Base-by-base conservation (phyloP, 2,329 filamentous ascomycete genomes). In the Sporothrix sp. region DNA sequence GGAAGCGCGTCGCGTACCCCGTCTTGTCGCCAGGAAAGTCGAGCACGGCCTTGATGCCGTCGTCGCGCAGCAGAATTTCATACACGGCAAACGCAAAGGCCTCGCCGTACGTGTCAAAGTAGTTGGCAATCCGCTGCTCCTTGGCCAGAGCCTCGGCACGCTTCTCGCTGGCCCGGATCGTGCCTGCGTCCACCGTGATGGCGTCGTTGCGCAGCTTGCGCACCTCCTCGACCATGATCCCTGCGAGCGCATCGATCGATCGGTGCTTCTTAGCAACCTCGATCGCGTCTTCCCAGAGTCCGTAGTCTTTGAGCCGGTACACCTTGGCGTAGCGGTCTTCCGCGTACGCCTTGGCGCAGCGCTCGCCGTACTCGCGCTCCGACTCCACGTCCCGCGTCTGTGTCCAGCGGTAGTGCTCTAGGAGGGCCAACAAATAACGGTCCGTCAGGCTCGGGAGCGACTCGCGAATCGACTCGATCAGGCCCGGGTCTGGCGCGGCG, bases 71-170 rank as follows among this genome's bases (percentile, higher is more conserved):
- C 50, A 91, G 74, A 56, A 84, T 82, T 52, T 86, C 79, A 64
- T 95, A 97, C 55, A 88, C 85, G 0, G 87, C 85, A 58, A 82
- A 82, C 3, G 84, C 82, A 64, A 85, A 89, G 1, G 71, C 68
- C 55, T 81, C 72, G 14, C 80, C 79, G 57, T 85, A 86, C 23
- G 68, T 72, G n/a, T 74, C 71, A 60, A 89, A 85, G 58, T 78
- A 72, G 7, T 66, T 60, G 16, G 68, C 67, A 48, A 76, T 66
- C 48, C 73, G 73, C 32, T 71, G 62, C 52, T 70, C 67, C 59
- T 75, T 75, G n/a, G 68, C 61, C 33, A 71, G 66, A 9, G 68
- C 67, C 55, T 71, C 69, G 10, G 62, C 60, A 50, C 70, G 65
- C n/a, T 73, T 64, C 51, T 69, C 67, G 23, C 62, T 60, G 39